Conservation (phyloP, 176 grass and related monocot genomes). For the Tillandsia fasciculata region DNA sequence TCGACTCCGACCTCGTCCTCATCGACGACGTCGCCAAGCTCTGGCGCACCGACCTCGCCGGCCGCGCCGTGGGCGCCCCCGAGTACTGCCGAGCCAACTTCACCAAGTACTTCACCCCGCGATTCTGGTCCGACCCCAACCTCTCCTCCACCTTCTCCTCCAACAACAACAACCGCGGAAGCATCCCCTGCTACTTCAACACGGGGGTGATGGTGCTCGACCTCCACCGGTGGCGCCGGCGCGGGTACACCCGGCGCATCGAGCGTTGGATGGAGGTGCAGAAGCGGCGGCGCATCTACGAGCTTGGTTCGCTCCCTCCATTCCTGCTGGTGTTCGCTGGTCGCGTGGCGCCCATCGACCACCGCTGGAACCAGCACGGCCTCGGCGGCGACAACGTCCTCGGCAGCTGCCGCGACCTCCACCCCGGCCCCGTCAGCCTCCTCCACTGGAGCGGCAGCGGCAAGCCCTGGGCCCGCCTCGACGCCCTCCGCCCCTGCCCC, state of each 20-base stretch:
- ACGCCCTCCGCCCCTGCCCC: conserved; percentile 62
- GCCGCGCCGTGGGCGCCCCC: conserved; percentile 62
- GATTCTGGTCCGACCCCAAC: conserved; percentile 62
- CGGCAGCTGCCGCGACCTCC: conserved; percentile 85
- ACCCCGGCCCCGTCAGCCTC: conserved; percentile 80
- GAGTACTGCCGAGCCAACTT: conserved; percentile 98
- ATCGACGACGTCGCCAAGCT: conserved; percentile 92
- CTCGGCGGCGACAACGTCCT: conserved; percentile 78
- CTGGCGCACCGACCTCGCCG: conserved; percentile 65
- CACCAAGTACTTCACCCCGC: conserved; percentile 77
- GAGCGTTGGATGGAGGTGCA: conserved; percentile 96
- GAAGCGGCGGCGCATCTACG: conserved; percentile 72
- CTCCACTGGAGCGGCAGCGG: conserved; percentile 94
- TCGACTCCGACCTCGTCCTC: conserved; percentile 86
- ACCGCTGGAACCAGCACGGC: conserved; percentile 97
- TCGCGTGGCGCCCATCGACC: conserved; percentile 81
- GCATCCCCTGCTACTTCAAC: conserved; percentile 88
- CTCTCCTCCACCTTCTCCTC: conserved; percentile 41
- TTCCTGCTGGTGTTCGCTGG: conserved; percentile 91
- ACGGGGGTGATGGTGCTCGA: conserved; percentile 88
- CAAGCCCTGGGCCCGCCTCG: conserved; percentile 76
- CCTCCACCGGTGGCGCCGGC: conserved; percentile 47
- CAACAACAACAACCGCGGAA: conserved; percentile 27
- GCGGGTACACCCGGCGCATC: conserved; percentile 55
- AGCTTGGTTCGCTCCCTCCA: conserved; percentile 79